A percentile compares a stretch with the other conserved stretches of the same genome.
Evolutionary conservation across 176 grass and related monocot species (phyloP).

Genomic region (Phragmites australis): DNA sequence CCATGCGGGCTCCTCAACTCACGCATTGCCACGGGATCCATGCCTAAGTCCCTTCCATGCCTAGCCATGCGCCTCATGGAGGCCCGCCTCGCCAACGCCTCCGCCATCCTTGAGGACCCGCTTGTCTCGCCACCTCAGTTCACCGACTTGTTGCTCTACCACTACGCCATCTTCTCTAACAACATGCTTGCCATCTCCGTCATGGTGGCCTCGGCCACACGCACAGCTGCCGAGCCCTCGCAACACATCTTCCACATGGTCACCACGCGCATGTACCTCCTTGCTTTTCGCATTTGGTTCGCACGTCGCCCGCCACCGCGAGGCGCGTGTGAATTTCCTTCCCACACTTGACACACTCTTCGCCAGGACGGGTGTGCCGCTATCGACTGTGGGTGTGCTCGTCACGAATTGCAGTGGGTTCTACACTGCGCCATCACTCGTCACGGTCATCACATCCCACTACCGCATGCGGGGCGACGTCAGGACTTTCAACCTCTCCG

Average conservation of each 20-base stretch:
- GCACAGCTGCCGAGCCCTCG: conserved; percentile 52
- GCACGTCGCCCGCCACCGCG: conserved; percentile 46
- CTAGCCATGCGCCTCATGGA: conserved; percentile 87
- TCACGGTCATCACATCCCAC: conserved; percentile 43
- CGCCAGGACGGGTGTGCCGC: conserved; percentile 40
- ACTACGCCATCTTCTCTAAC: conserved; percentile 79
- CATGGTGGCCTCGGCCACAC: conserved; percentile 68
- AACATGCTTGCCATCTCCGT: conserved; percentile 76
- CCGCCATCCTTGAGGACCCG: conserved; percentile 28
- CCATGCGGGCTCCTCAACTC: conserved; percentile 59
- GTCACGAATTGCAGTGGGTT: conserved; percentile 70
- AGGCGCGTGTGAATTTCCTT: conserved; percentile 58
- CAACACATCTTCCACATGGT: conserved; percentile 71
- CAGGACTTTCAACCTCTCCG: conserved; percentile 61
- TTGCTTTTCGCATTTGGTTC: conserved; percentile 83
- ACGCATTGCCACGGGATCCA: conserved; percentile 78
- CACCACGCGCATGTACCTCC: conserved; percentile 73
- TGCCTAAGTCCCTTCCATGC: conserved; percentile 91
- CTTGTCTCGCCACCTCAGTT: conserved; percentile 15
- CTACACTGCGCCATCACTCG: conserved; percentile 61
- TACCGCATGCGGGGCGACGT: conserved; percentile 63
- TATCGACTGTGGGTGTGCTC: conserved; percentile 55
- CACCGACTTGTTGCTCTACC: conserved; percentile 60
- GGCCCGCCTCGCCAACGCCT: conserved; percentile 65
- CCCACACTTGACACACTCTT: conserved; percentile 61